These are phyloP conservation scores for Pichia sp. DNA, from an alignment of 1,139 yeast genomes.

Conservation along the genomic window DNA sequence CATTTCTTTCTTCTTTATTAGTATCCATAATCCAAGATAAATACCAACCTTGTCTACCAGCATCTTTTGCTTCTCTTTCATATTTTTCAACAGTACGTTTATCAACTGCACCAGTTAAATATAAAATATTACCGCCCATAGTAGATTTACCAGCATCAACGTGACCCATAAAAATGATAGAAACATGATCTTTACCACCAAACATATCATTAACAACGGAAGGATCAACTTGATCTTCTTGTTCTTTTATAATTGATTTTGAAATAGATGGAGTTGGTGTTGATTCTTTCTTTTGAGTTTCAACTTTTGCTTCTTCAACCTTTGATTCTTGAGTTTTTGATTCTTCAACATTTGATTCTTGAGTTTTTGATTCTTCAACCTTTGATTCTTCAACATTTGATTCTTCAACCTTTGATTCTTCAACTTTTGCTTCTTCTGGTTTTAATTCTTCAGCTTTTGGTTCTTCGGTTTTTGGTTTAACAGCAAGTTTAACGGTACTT, in stretches of 20 bases:
- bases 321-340: constrained; percentile 24
- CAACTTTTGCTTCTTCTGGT: constrained; percentile 7
- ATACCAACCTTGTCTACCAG: constrained; percentile 99
- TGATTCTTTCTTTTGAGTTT: constrained; percentile 15
- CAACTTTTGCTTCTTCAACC: constrained; percentile 20
- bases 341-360: constrained; percentile 21
- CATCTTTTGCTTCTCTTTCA: constrained; percentile 97
- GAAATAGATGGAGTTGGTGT: constrained; percentile 10
- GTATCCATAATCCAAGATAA: constrained; percentile 99
- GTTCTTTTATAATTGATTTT: constrained; percentile 48
- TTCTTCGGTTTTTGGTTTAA: constrained; percentile 38
- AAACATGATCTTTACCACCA: constrained; percentile 95
- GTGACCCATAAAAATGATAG: constrained; percentile 98
- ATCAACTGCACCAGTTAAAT: constrained; percentile 93
- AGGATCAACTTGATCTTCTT: constrained; percentile 82
- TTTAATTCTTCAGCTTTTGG: constrained; percentile 27
- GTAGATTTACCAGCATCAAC: constrained; percentile 99
- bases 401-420: constrained; percentile 20
- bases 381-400: constrained; percentile 14
- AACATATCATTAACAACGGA: constrained; percentile 87
- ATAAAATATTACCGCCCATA: constrained; percentile 96
- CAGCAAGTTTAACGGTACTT: constrained; percentile 57
- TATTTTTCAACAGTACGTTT: constrained; percentile 98
- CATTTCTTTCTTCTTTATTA: constrained; percentile 95
- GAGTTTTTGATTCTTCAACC: constrained; percentile 24